Evolutionary conservation across 2,329 filamentous ascomycete genomes (phyloP), one percentile per base, ranked within the genome.

Genomic region (Ophiostoma novo-ulmi): DNA sequence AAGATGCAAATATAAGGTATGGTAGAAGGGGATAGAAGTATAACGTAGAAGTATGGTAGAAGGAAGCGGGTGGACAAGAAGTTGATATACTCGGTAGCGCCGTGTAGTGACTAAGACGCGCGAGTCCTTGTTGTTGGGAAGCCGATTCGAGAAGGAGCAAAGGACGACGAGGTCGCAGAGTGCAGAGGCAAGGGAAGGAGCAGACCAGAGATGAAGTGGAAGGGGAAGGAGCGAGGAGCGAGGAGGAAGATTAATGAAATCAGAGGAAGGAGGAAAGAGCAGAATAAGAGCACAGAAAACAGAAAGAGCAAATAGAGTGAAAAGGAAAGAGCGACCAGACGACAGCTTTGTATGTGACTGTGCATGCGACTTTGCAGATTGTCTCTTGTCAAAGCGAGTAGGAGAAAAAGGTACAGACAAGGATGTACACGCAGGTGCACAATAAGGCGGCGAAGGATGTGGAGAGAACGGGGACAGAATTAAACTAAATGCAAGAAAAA

Each of bases 401-500:
- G 31, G 31, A 31, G 20, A 17, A 48, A 48, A 48, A 63, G 58
- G 58, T 35, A 63, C 58, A 17, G n/a, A 58, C 22, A 58, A 8
- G 58, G 63, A 38, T 22, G 63, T 39, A 39, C 36, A n/a, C 35
- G 31, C 35, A 35, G 36, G 36, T 65, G 63, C 63, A 65, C 61
- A 35, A 39, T 36, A 55, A 52, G 66, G 66, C 41, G 66, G 66
- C 35, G 41, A 65, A 65, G 36, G 36, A 22, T 39, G 63, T 65
- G 63, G 67, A 61, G 68, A 65, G 36, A 20, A 38, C 68, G n/a
- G 64, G 68, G 35, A 26, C 5, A 3, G 68, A 71, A 64, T 71
- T 55, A 70, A 69, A 70, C 20, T 39, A 67, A 70, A 39, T 41
- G 55, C 63, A 14, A 58, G 64, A 66, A 68, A 44, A 31, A 70